Evolutionary conservation across 441 rosid species (phyloP).

Genomic region (Flueggea neowawraea): DNA sequence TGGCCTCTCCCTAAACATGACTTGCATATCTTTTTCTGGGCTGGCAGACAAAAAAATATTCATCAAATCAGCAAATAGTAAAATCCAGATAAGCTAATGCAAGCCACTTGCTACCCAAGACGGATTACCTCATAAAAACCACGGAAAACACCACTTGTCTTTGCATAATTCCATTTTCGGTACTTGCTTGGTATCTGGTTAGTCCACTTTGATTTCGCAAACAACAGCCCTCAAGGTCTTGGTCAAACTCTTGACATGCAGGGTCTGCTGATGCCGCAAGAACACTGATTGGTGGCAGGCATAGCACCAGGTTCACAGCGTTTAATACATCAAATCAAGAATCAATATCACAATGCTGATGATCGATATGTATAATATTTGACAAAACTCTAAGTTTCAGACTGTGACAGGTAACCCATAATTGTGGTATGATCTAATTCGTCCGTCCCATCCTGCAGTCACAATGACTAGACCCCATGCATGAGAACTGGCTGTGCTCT

Average conservation of each 20-base stretch:
- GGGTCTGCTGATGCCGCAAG: conserved; percentile 5
- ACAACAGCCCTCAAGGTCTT: conserved; percentile 10
- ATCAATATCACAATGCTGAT: conserved; percentile 5
- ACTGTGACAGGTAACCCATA: conserved; percentile 78
- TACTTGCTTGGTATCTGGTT: conserved; percentile 13
- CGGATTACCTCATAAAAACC: conserved; percentile 18
- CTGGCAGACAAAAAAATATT: conserved; percentile 25
- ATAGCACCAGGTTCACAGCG: conserved; percentile 9
- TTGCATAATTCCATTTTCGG: conserved; percentile 6
- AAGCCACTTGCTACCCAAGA: conserved; percentile 29
- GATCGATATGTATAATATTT: conserved; percentile 8
- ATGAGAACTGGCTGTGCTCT: conserved; percentile 57
- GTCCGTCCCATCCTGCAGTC: conserved; percentile 95
- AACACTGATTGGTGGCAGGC: conserved; percentile 1
- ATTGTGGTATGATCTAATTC: conserved; percentile 84
- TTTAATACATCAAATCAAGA: conserved; percentile 11
- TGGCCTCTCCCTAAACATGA: conserved; percentile 24
- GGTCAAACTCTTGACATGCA: conserved; percentile 7
- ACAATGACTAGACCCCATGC: conserved; percentile 93
- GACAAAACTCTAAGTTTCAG: conserved; percentile 30
- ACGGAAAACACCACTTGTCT: conserved; percentile 19
- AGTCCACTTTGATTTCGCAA: conserved; percentile 18
- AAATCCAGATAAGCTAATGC: conserved; percentile 25
- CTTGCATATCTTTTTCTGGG: conserved; percentile 28
- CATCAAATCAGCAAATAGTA: conserved; percentile 19